Conservation (phyloP, 2,329 filamentous ascomycete genomes). For the Endoconidiophora polonica region DNA sequence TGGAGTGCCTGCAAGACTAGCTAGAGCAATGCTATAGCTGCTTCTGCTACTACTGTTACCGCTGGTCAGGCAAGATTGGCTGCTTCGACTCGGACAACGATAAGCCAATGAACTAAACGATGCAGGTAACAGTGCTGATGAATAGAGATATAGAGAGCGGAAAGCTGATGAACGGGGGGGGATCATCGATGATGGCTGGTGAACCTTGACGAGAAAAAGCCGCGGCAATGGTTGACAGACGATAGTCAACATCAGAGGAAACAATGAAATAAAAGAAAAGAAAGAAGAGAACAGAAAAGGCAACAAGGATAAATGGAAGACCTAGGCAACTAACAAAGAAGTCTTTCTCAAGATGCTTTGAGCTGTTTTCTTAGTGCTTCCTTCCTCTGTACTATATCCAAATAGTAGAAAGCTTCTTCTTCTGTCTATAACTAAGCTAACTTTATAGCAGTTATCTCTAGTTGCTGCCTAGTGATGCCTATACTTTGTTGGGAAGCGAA, state of each 20-base stretch:
- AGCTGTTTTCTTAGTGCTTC: not conserved
- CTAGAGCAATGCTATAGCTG: no score
- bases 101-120: not conserved
- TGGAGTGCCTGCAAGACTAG: no score
- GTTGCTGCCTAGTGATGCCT: no score
- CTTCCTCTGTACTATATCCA: not conserved
- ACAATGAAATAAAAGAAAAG: not conserved
- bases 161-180: no score
- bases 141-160: not conserved
- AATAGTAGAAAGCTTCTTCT: no score
- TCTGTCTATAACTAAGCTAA: no score
- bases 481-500: not conserved
- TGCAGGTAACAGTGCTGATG: not conserved
- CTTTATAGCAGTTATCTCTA: no score
- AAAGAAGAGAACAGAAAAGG: not conserved
- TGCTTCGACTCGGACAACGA: no score
- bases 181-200: no score
- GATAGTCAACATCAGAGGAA: not conserved
- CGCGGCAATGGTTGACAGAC: not conserved
- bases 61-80: no score
- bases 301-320: not conserved
- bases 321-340: not conserved
- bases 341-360: not conserved
- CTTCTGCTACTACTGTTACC: no score
- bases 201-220: not conserved